A percentile compares a stretch with the other conserved stretches of the same genome.
Conservation (phyloP, 176 grass and related monocot genomes). For the Paspalum notatum region DNA sequence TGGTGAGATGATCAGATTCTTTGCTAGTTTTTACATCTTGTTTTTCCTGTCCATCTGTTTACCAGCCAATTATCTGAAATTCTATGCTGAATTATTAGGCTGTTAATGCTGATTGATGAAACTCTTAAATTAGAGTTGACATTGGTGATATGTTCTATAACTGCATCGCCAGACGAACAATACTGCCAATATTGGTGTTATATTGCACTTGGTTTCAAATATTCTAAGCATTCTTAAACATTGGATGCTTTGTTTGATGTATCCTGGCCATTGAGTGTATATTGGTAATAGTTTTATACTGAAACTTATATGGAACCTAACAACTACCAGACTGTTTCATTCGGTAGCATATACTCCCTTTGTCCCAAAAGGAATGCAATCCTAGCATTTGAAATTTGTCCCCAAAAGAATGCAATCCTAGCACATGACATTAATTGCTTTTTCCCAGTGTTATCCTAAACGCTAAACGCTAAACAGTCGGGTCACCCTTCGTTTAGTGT, state of each 20-base stretch:
- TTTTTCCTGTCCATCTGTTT: slow-evolving; percentile 16
- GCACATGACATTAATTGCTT: too few species aligned
- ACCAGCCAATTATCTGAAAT: neutral
- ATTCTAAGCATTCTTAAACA: neutral
- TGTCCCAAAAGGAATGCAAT: too few species aligned
- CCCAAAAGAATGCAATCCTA: too few species aligned
- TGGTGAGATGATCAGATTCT: slow-evolving; percentile 62
- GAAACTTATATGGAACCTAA: slow-evolving; percentile 16
- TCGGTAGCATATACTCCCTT: neutral
- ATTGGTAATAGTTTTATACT: neutral
- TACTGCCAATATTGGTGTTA: neutral
- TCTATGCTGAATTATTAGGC: neutral
- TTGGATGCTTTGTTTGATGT: slow-evolving; percentile 26
- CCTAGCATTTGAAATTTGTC: too few species aligned
- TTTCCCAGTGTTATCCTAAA: too few species aligned
- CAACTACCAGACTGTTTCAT: slow-evolving; percentile 12
- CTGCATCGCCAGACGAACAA: too few species aligned
- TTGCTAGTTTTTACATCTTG: slow-evolving; percentile 15
- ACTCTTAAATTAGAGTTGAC: neutral
- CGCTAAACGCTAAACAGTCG: too few species aligned
- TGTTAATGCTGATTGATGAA: slow-evolving; percentile 21
- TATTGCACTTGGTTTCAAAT: neutral
- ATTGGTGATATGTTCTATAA: too few species aligned
- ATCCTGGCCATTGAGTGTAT: neutral
- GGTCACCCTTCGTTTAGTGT: too few species aligned